phyloP scores from a whole-genome alignment of 1,284 basidiomycete genomes.

The Tilletia setariae region DNA sequence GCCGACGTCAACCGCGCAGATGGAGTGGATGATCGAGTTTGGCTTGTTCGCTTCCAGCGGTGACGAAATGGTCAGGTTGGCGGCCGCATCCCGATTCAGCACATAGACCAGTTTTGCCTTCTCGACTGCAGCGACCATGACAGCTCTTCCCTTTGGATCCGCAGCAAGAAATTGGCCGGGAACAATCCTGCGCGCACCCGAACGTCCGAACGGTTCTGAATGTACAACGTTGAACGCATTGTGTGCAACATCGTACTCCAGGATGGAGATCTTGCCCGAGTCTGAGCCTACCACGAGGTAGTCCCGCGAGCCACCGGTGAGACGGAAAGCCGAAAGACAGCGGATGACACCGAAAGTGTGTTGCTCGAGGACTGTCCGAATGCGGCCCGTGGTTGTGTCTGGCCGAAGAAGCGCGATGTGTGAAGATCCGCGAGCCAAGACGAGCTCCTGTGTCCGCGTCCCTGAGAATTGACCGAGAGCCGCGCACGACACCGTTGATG shows the following conservation, averaged over 20 bases:
- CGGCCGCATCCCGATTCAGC: conserved; percentile 50
- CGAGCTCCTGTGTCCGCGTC: conserved; percentile 48
- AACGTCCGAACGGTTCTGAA: conserved; percentile 50
- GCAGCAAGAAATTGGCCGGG: conserved; percentile 52
- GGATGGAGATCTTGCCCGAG: conserved; percentile 49
- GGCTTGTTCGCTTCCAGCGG: conserved; percentile 51
- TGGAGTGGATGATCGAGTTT: conserved; percentile 46
- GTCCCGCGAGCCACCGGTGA: conserved; percentile 45
- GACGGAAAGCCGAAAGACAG: conserved; percentile 45
- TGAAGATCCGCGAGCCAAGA: conserved; percentile 41
- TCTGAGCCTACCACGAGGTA: conserved; percentile 52
- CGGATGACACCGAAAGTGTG: conserved; percentile 47
- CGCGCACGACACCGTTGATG: conserved; percentile 43
- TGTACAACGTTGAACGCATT: conserved; percentile 47
- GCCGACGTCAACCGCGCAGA: conserved; percentile 51
- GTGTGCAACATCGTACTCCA: conserved; percentile 43
- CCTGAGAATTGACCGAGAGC: conserved; percentile 52
- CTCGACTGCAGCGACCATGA: conserved; percentile 51
- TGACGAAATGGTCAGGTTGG: conserved; percentile 52
- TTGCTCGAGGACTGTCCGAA: conserved; percentile 36
- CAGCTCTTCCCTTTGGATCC: conserved; percentile 52
- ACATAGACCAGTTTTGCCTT: conserved; percentile 53
- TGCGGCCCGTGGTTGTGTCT: conserved; percentile 43
- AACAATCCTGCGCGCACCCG: conserved; percentile 49
- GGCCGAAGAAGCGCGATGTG: conserved; percentile 46